Base-by-base conservation (phyloP, 306 rosid genomes). In the Pyrus betulifolia region DNA sequence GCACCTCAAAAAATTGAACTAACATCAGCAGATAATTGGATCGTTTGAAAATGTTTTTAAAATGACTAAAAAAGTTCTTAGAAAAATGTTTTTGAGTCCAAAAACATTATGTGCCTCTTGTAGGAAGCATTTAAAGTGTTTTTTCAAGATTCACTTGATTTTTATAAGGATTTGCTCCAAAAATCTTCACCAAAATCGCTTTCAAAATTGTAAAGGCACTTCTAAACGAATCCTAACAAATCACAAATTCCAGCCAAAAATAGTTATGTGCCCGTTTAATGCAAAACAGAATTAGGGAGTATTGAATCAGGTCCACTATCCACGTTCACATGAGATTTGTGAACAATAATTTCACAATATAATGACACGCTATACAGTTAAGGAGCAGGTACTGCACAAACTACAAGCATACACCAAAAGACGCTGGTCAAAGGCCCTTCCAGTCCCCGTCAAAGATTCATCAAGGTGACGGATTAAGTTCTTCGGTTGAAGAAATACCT, bases 401-500 rank as follows among this genome's bases (percentile, higher is more conserved):
- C 57, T 25, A 22, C 10, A 25, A 27, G 11, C 25, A 23, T 45
- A 22, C 64, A 28, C 46, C 17, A 28, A 19, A 27, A 18, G 14
- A 74, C 70, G 49, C 13, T 62, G 11, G 15, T 28, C 31, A 21
- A 23, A 10, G 54, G 40, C 27, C 11, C 52, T 62, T 25, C 72
- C 11, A 6, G 71, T 52, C 71, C 78, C 74, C 52, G 31, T 3
- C 27, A 69, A 58, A 14, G 58, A 66, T 40, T 58, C 68, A 45
- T 35, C 87, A 64, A 38, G 83, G n/a, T 27, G 70, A 25, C 75
- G 31, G 62, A 42, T 74, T 68, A 63, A 76, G 79, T 63, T 44
- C 71, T 70, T 46, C 49, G 62, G 59, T 70, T 59, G 82, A 82
- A 82, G 71, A 62, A 81, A 52, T 66, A 70, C 72, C 91, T 84